Conservation (phyloP, 1,284 basidiomycete species). For the Pyrrhoderma noxium region DNA sequence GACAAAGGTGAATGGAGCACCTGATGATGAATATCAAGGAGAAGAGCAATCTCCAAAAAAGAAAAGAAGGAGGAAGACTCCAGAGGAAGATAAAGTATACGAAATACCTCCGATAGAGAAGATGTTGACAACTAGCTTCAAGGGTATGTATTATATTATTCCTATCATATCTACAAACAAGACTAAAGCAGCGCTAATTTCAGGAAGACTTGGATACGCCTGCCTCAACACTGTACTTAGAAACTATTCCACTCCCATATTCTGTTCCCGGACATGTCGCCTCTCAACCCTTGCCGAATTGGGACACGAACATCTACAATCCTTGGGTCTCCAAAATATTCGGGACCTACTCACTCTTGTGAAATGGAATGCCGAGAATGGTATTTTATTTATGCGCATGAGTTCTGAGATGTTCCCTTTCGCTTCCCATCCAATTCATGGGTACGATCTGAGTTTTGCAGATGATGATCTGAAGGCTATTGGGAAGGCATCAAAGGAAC, state of each 20-base stretch:
- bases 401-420: conserved; percentile 92
- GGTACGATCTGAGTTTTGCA: conserved; percentile 73
- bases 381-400: conserved; percentile 74
- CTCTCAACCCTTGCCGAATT: conserved; percentile 22
- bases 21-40: background rate
- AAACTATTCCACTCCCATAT: conserved; percentile 65
- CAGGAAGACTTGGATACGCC: conserved; percentile 69
- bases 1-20: too few relatives aligned
- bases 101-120: conserved; percentile 62
- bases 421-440: conserved; percentile 74
- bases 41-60: conserved; percentile 19
- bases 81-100: conserved; percentile 53
- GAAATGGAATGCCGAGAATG: conserved; percentile 80
- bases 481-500: conserved; percentile 68
- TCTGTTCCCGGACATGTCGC: conserved; percentile 70
- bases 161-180: too few relatives aligned
- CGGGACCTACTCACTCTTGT: conserved; percentile 68
- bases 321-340: conserved; percentile 66
- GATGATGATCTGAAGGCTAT: conserved; percentile 45
- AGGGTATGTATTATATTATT: too few relatives aligned
- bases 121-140: conserved; percentile 55
- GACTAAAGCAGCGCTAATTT: too few relatives aligned
- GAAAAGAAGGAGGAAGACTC: conserved; percentile 37
- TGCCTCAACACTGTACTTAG: conserved; percentile 81
- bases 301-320: conserved; percentile 16